Conservation (phyloP, 163 green algal species). For the Chloromonas sp. region DNA sequence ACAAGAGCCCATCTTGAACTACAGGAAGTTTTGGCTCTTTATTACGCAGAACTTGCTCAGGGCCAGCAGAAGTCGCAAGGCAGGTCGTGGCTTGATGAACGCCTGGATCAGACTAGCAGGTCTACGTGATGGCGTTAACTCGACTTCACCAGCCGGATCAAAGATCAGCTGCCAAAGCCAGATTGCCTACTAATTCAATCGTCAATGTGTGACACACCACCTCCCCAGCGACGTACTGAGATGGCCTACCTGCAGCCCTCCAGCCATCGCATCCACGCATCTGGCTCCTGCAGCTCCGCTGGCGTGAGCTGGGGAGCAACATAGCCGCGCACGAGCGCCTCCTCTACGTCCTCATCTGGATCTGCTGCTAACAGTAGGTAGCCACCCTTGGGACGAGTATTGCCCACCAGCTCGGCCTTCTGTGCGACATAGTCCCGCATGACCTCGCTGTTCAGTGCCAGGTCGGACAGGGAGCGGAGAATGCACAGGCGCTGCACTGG, state of each 20-base stretch:
- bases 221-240: neutral
- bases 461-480: conserved; percentile 47
- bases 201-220: neutral
- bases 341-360: conserved; percentile 5
- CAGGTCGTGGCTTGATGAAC: too few relatives aligned
- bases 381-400: neutral
- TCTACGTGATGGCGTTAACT: too few relatives aligned
- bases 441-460: conserved; percentile 48
- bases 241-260: conserved; percentile 23
- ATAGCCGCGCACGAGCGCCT: neutral
- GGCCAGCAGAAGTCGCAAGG: too few relatives aligned
- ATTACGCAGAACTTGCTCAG: too few relatives aligned
- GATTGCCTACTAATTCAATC: too few relatives aligned
- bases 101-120: too few relatives aligned
- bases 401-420: conserved; percentile 11
- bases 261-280: conserved; percentile 27
- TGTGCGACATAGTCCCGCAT: conserved; percentile 46
- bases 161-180: too few relatives aligned
- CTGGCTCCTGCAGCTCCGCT: conserved; percentile 13
- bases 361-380: conserved; percentile 3
- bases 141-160: too few relatives aligned
- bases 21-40: too few relatives aligned
- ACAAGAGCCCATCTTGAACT: too few relatives aligned
- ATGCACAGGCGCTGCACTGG: conserved; percentile 47
- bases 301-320: neutral